Evolutionary conservation across 2,329 filamentous ascomycete species (phyloP).

Genomic region (Ophiostoma montium): DNA sequence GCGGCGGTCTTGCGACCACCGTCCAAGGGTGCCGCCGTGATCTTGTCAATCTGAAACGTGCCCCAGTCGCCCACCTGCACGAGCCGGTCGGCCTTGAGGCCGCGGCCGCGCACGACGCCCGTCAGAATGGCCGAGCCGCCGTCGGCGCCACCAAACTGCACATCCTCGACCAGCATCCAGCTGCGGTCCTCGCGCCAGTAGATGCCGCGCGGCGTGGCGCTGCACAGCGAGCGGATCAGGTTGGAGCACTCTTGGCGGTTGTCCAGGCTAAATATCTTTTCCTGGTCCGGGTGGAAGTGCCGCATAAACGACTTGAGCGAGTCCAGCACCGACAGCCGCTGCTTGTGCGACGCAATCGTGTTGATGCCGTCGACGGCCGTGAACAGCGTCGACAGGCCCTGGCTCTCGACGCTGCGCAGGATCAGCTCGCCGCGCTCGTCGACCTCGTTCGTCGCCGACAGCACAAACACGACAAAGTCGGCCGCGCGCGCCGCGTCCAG

Average conservation of each 20-base stretch:
- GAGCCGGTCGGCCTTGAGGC: conserved; percentile 77
- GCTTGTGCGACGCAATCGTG: conserved; percentile 65
- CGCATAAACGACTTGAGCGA: conserved; percentile 87
- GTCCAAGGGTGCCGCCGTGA: conserved; percentile 59
- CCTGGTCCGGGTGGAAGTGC: conserved; percentile 85
- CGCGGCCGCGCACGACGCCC: conserved; percentile 72
- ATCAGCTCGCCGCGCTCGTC: conserved; percentile 76
- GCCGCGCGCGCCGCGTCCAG: conserved; percentile 78
- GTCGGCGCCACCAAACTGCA: conserved; percentile 46
- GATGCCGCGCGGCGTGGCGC: conserved; percentile 83
- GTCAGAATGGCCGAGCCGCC: conserved; percentile 49
- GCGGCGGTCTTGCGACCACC: conserved; percentile 37
- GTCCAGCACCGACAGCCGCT: conserved; percentile 57
- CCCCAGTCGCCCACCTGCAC: conserved; percentile 91
- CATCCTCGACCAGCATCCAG: conserved; percentile 83
- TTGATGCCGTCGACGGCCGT: conserved; percentile 72
- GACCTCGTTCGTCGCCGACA: conserved; percentile 72
- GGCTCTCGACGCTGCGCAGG: conserved; percentile 74
- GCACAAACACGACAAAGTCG: conserved; percentile 78
- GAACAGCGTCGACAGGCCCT: conserved; percentile 87
- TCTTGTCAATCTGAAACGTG: conserved; percentile 81
- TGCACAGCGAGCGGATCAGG: conserved; percentile 80
- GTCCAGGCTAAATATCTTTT: conserved; percentile 81
- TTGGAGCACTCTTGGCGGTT: conserved; percentile 84
- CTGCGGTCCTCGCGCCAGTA: conserved; percentile 89